Evolutionary conservation across 1,284 basidiomycete genomes (phyloP), one percentile per base, ranked within the genome.

Genomic region (Mycosarcoma maydis): DNA sequence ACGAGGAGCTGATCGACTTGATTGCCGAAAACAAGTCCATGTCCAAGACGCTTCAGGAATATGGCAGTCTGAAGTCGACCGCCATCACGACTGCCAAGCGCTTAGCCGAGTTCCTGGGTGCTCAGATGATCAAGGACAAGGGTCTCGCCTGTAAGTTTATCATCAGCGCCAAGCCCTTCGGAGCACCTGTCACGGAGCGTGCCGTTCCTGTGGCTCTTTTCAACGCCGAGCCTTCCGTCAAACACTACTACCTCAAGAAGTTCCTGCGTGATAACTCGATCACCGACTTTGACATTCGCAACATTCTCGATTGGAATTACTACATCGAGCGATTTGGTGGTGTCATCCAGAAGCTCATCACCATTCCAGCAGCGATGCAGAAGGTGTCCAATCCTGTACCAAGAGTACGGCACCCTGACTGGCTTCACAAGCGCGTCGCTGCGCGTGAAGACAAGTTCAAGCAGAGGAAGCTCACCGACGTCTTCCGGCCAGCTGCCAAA

Each of bases 91-190:
- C 96, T 0, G 96, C 96, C 2, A 89, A 88, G 67, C 90, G 96
- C 66, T 86, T 99, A 9, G 94, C 96, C 4, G 96, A 99, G 83
- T 98, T 99, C 84, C 84, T 99, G 52, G 96, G 96, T 22, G 90
- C 94, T 76, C 92, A 96, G 80, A 98, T 99, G 94, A 94, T 98
- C 77, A 98, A 98, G 83, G 95, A 98, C 85, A 98, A 98, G 82
- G 96, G 96, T 54, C 88, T 99, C 13, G 92, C 96, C 2, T 98
- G 96, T 86, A 95, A 95, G 78, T 98, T 98, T 83, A 94, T 99
- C 85, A 97, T 99, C 76, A 98, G 95, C 22, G 90, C 90, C 20
- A 92, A 92, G 79, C 96, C 96, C 2, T 86, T 88, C 40, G 95
- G 94, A 11, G 92, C 94, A 0, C 94, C 96, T 0, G 94, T 99